Evolutionary conservation across 768 basidiomycete genomes (phyloP).

Genomic region (Naganishia friedmannii): DNA sequence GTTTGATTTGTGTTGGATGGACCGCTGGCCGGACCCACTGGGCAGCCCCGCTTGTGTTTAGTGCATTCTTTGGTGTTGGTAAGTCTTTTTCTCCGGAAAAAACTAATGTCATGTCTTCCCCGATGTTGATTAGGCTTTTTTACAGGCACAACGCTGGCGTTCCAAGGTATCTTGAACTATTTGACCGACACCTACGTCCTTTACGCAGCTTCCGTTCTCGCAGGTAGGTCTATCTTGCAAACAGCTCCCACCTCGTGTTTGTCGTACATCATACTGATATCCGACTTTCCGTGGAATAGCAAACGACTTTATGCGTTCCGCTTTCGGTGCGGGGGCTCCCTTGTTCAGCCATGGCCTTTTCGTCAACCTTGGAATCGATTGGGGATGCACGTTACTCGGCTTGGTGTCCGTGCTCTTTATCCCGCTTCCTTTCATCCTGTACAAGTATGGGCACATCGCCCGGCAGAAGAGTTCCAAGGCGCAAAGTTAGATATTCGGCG

Average conservation of each 20-base stretch:
- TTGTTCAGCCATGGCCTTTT: slow-evolving; percentile 43
- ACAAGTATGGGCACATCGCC: slow-evolving; percentile 2
- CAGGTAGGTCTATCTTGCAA: slow-evolving; percentile 20
- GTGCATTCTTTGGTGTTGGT: slow-evolving; percentile 38
- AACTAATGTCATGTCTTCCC: background rate
- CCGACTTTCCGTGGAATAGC: background rate
- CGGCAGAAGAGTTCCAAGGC: background rate
- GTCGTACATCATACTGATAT: background rate
- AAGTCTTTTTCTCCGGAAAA: background rate
- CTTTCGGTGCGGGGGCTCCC: slow-evolving; percentile 44
- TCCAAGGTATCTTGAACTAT: slow-evolving; percentile 40
- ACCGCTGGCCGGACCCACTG: slow-evolving; percentile 41
- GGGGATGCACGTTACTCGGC: slow-evolving; percentile 36
- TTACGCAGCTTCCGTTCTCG: slow-evolving; percentile 51
- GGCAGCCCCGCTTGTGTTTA: slow-evolving; percentile 38
- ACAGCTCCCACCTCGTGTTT: too few relatives aligned
- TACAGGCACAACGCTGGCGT: slow-evolving; percentile 35
- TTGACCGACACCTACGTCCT: slow-evolving; percentile 42
- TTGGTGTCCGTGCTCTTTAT: slow-evolving; percentile 45
- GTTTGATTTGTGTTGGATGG: slow-evolving; percentile 48
- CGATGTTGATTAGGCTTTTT: background rate
- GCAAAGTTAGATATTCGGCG: background rate
- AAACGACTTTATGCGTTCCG: slow-evolving; percentile 50
- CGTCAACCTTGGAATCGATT: slow-evolving; percentile 33
- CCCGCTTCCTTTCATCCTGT: slow-evolving; percentile 40